phyloP scores from a whole-genome alignment of 768 basidiomycete species.

The Phlegmacium glaucopus region DNA sequence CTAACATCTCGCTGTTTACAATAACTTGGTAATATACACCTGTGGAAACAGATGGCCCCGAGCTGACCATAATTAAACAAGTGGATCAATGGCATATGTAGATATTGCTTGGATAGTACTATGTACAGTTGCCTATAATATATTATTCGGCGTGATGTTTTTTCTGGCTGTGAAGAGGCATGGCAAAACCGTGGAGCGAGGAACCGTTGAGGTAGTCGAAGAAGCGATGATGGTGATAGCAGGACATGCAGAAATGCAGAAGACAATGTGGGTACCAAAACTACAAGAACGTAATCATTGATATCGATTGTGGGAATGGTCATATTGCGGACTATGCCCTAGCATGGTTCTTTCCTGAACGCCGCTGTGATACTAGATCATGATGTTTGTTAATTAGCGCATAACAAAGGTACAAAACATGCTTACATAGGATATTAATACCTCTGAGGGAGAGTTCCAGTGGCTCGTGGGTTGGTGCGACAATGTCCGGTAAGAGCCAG shows the following conservation, averaged over 20 bases:
- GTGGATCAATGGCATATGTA: too few species aligned
- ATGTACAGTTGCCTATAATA: too few species aligned
- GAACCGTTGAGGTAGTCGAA: neutral
- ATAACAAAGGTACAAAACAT: slow-evolving; percentile 5
- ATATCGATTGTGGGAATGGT: slow-evolving; percentile 41
- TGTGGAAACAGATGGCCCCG: too few species aligned
- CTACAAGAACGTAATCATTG: slow-evolving; percentile 24
- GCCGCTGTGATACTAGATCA: slow-evolving; percentile 17
- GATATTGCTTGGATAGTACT: too few species aligned
- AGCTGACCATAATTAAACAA: too few species aligned
- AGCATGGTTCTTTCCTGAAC: slow-evolving; percentile 34
- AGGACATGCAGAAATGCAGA: slow-evolving; percentile 4
- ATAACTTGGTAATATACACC: too few species aligned
- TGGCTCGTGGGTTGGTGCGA: slow-evolving; percentile 48
- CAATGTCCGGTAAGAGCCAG: slow-evolving; percentile 46
- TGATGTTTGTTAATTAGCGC: slow-evolving; percentile 2
- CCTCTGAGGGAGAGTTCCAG: slow-evolving; percentile 54
- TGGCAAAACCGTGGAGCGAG: neutral
- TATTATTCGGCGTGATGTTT: too few species aligned
- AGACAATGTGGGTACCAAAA: slow-evolving; percentile 5
- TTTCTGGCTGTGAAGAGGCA: too few species aligned
- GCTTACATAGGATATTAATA: slow-evolving; percentile 66
- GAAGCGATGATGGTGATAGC: slow-evolving; percentile 10
- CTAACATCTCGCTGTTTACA: too few species aligned
- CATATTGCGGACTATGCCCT: slow-evolving; percentile 34